Evolutionary conservation across 2,329 filamentous ascomycete species (phyloP).

Genomic region (Emydomyces testavorans): DNA sequence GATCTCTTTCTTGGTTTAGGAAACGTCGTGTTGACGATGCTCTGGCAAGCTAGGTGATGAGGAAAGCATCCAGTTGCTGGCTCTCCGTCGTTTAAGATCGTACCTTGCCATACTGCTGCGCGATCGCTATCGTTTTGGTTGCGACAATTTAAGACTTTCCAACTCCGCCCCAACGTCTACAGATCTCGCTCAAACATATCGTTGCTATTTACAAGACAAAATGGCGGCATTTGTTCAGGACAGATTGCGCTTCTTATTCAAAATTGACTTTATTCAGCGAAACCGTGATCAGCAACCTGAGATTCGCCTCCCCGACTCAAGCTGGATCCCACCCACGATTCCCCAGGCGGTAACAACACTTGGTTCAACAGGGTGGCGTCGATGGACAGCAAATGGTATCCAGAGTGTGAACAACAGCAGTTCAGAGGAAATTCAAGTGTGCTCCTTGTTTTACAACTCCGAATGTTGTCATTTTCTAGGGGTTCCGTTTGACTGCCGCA

Average conservation of each 20-base stretch:
- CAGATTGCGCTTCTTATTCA: constrained; percentile 15
- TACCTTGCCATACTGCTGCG: too few relatives aligned
- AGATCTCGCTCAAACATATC: too few relatives aligned
- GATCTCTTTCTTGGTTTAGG: background rate
- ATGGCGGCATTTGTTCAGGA: background rate
- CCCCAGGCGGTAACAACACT: constrained; percentile 7
- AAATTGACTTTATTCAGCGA: constrained; percentile 15
- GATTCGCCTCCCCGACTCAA: constrained; percentile 1
- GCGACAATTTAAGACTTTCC: too few relatives aligned
- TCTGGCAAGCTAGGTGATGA: too few relatives aligned
- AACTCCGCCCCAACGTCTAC: too few relatives aligned
- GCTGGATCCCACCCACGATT: constrained; percentile 12
- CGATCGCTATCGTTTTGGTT: too few relatives aligned
- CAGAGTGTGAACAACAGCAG: background rate
- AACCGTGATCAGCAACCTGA: constrained; percentile 6
- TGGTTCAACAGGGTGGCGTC: constrained; percentile 11
- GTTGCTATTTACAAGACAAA: background rate
- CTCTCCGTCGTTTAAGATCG: too few relatives aligned
- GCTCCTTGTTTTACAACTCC: constrained; percentile 17
- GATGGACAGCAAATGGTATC: constrained; percentile 9
- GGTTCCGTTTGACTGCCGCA: constrained; percentile 15
- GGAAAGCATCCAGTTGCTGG: too few relatives aligned
- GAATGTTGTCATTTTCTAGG: constrained; percentile 14
- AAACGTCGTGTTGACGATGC: too few relatives aligned
- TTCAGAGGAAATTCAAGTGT: constrained; percentile 7